Conservation (phyloP, 495 filamentous ascomycete species). For the Penicillium chermesinum region DNA sequence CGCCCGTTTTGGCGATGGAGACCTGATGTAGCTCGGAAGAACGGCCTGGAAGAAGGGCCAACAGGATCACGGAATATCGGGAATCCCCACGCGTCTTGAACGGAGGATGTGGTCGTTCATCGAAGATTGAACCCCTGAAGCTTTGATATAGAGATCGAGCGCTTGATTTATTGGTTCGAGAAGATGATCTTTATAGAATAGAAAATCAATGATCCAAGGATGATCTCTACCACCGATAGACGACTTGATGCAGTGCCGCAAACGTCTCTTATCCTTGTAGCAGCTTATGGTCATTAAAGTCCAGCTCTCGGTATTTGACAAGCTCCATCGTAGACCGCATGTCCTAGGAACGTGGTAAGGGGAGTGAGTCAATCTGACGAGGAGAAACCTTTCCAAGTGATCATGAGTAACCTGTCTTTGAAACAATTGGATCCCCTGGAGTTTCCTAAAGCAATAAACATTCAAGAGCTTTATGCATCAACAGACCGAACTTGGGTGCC, state of each 20-base stretch:
- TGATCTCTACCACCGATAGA: background rate
- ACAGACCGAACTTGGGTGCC: background rate
- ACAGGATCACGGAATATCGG: conserved; percentile 13
- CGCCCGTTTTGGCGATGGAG: conserved; percentile 17
- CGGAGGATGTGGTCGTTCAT: no score
- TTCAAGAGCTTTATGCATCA: background rate
- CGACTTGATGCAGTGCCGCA: conserved; percentile 1
- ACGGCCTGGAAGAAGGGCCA: conserved; percentile 15
- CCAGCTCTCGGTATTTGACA: background rate
- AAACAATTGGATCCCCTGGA: no score
- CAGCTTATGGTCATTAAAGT: background rate
- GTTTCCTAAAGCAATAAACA: no score
- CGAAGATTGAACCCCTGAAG: no score
- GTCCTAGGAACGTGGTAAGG: conserved; percentile 2
- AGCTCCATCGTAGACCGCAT: conserved; percentile 6
- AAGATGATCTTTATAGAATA: no score
- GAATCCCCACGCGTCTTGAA: no score
- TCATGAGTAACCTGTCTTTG: conserved; percentile 1
- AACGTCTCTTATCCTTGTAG: background rate
- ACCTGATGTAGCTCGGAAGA: conserved; percentile 10
- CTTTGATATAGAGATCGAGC: no score
- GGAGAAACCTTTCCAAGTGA: background rate
- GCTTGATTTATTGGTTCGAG: no score
- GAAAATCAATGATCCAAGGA: background rate
- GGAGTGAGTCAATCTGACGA: background rate